Base-by-base conservation (phyloP, 192 early-diverging fungal species). In the Obelidium mucronatum region DNA sequence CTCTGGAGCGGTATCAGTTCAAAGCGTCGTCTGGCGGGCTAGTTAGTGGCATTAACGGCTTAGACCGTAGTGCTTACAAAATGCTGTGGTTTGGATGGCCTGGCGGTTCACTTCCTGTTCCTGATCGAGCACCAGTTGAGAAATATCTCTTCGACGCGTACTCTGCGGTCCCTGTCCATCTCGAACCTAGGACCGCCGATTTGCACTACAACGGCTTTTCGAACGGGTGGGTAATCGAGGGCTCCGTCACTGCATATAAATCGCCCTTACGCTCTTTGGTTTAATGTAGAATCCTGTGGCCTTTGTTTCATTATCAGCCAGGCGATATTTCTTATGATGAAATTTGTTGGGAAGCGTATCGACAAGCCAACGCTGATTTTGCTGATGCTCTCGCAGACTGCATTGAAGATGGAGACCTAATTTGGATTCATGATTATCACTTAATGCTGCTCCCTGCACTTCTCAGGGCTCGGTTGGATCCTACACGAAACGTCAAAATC, bases 131-230 rank as follows among this genome's bases (percentile, higher is more conserved):
- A 22, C 68, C 62, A 15, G 89, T 97, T 64, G 87, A 91, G 60
- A 79, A 90, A 33, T 81, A 89, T 40, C 85, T 98, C n/a, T 77
- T 93, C 11, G 81, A 91, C 26, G 88, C 94, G 60, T 90, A 96
- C 79, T 93, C 92, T 0, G 95, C 94, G 67, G 84, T 94, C 48
- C 96, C 98, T 1, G 97, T 99, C 30, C 98, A 96, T 82, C 85
- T 99, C 64, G 90, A 92, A 67, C 92, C 98, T 74, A 92, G 96
- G 30, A 84, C 96, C 11, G 98, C 98, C 22, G 98, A 99, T 82
- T 86, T 90, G 80, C 97, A 99, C 85, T 99, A 99, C 87, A 99
- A 99, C 74, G 98, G 98, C 4, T 98, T 99, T 86, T 97, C 97
- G 31, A 99, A 99, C 86, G 84, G 85, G 83, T 83, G 6, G 24